These are phyloP conservation scores for Orobanche coerulescens DNA, from an alignment of 257 asterid genomes.

Conservation along the genomic window DNA sequence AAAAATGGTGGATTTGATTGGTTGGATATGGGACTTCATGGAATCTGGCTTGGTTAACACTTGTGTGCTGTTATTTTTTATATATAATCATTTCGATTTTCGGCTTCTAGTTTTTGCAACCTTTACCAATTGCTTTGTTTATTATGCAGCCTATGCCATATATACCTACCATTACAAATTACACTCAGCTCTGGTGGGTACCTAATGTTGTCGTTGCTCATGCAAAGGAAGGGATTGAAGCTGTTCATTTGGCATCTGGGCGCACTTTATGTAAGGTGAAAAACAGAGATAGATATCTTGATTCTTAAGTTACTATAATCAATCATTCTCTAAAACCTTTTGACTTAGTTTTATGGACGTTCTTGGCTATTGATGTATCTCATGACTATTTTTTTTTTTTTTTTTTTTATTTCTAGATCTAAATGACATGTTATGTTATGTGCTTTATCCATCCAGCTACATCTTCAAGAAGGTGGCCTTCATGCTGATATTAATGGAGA, in stretches of 20 bases:
- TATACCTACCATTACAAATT: conserved; percentile 88
- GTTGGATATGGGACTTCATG: background rate
- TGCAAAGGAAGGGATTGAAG: conserved; percentile 96
- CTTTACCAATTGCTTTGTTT: conserved; percentile 20
- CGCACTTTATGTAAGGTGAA: conserved; percentile 92
- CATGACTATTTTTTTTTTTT: conserved; percentile 8
- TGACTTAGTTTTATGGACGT: background rate
- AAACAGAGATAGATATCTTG: conserved; percentile 14
- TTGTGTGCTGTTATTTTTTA: background rate
- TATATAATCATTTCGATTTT: conserved; percentile 7
- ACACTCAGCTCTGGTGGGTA: conserved; percentile 98
- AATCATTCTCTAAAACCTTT: conserved; percentile 1
- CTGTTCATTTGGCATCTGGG: conserved; percentile 91
- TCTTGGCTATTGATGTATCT: conserved; percentile 5
- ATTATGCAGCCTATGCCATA: conserved; percentile 62
- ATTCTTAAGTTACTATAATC: conserved; percentile 13
- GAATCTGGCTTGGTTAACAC: background rate
- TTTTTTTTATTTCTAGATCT: conserved; percentile 9
- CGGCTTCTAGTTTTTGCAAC: background rate
- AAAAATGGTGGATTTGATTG: background rate
- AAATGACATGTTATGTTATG: conserved; percentile 18
- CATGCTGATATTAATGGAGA: conserved; percentile 98
- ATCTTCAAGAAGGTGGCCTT: conserved; percentile 98
- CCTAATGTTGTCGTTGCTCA: conserved; percentile 96
- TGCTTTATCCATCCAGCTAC: conserved; percentile 55